Evolutionary conservation across 805 yeast species (phyloP).

Genomic region (Candida schatavii): DNA sequence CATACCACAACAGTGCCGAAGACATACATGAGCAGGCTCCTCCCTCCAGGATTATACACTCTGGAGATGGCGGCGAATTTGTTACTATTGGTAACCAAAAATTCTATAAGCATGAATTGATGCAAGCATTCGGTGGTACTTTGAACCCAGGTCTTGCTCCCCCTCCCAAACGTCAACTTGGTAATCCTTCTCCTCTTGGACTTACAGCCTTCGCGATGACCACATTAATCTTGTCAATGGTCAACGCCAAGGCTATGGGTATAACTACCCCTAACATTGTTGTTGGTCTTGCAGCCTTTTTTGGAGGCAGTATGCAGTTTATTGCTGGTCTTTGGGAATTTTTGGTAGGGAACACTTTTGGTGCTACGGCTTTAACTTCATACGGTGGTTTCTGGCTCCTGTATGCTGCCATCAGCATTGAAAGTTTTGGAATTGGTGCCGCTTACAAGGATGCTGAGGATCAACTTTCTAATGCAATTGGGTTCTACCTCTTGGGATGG

Average conservation of each 20-base stretch:
- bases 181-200: constrained; percentile 71
- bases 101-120: constrained; percentile 37
- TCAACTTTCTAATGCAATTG: constrained; percentile 31
- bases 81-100: constrained; percentile 32
- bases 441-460: constrained; percentile 28
- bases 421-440: constrained; percentile 30
- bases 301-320: constrained; percentile 62
- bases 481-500: constrained; percentile 39
- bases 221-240: constrained; percentile 58
- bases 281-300: constrained; percentile 58
- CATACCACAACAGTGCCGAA: constrained; percentile 2
- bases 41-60: constrained; percentile 23
- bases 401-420: constrained; percentile 28
- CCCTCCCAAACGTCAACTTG: constrained; percentile 55
- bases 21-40: constrained; percentile 6
- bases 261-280: constrained; percentile 51
- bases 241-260: constrained; percentile 57
- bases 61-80: constrained; percentile 37
- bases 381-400: constrained; percentile 43
- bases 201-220: constrained; percentile 61
- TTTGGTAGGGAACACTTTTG: constrained; percentile 63
- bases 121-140: constrained; percentile 39
- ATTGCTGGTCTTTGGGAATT: constrained; percentile 71
- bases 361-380: constrained; percentile 62
- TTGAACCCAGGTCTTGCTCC: constrained; percentile 36